Conservation (phyloP, 495 filamentous ascomycete genomes). For the Aspergillus ellipticus region DNA sequence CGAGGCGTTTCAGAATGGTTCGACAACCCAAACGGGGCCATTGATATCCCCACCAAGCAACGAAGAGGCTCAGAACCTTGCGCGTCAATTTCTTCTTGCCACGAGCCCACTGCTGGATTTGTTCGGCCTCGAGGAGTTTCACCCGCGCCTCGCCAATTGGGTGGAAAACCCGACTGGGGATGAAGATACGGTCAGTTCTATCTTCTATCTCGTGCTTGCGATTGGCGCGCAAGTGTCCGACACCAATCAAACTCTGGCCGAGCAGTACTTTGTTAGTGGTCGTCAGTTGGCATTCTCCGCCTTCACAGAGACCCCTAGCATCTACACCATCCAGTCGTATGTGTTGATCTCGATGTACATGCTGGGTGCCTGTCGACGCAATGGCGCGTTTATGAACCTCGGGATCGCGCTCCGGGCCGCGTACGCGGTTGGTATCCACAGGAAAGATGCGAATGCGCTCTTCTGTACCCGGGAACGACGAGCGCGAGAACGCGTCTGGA, state of each 20-base stretch:
- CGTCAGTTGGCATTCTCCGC: slow-evolving; percentile 51
- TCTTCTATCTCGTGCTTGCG: slow-evolving; percentile 57
- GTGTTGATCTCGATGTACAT: slow-evolving; percentile 58
- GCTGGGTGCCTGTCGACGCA: slow-evolving; percentile 57
- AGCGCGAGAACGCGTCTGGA: slow-evolving; percentile 58
- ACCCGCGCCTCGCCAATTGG: slow-evolving; percentile 38
- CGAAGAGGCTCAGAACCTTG: slow-evolving; percentile 36
- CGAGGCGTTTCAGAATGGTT: slow-evolving; percentile 50
- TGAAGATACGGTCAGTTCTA: slow-evolving; percentile 46
- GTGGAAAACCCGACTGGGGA: slow-evolving; percentile 40
- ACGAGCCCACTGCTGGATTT: slow-evolving; percentile 38
- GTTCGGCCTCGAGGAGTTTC: slow-evolving; percentile 35
- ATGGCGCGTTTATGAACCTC: slow-evolving; percentile 54
- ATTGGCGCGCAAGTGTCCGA: slow-evolving; percentile 57
- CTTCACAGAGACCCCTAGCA: slow-evolving; percentile 53
- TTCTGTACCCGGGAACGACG: slow-evolving; percentile 49
- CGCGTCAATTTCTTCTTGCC: slow-evolving; percentile 39
- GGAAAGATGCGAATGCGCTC: slow-evolving; percentile 56
- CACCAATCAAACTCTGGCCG: slow-evolving; percentile 37
- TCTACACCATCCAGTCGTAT: slow-evolving; percentile 56
- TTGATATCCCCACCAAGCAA: slow-evolving; percentile 30
- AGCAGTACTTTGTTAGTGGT: slow-evolving; percentile 54
- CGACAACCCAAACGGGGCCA: slow-evolving; percentile 26
- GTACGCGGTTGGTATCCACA: slow-evolving; percentile 57
- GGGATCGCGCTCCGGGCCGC: slow-evolving; percentile 56